Conservation (phyloP, 2,329 filamentous ascomycete species). For the Aspergillus persii region DNA sequence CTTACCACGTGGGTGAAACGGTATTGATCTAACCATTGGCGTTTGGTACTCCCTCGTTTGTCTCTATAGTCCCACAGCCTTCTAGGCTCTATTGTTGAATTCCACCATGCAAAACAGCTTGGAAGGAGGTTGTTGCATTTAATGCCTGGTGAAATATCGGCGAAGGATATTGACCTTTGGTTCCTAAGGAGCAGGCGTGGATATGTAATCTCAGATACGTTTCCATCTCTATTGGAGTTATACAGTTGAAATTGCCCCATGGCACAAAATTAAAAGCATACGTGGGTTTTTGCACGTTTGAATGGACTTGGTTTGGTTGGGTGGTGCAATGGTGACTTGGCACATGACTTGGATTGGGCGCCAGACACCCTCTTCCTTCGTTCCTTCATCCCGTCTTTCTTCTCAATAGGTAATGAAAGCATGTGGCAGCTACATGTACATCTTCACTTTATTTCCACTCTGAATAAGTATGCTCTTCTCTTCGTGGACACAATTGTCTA, state of each 20-base stretch:
- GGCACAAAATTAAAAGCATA: background rate
- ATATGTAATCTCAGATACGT: background rate
- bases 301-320: background rate
- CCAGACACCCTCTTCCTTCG: background rate
- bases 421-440: background rate
- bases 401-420: background rate
- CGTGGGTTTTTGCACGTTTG: background rate
- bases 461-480: background rate
- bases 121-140: background rate
- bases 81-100: background rate
- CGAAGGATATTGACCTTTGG: background rate
- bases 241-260: no score
- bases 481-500: background rate
- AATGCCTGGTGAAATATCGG: background rate
- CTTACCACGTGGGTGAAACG: background rate
- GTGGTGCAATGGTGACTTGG: background rate
- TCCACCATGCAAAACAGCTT: background rate
- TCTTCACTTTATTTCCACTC: background rate
- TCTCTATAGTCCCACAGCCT: background rate
- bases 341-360: background rate
- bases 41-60: background rate
- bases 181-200: background rate
- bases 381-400: background rate
- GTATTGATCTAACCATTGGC: background rate
- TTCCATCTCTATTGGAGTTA: background rate